Evolutionary conservation across 2,329 filamentous ascomycete genomes (phyloP).

Genomic region (Aureobasidium namibiae): DNA sequence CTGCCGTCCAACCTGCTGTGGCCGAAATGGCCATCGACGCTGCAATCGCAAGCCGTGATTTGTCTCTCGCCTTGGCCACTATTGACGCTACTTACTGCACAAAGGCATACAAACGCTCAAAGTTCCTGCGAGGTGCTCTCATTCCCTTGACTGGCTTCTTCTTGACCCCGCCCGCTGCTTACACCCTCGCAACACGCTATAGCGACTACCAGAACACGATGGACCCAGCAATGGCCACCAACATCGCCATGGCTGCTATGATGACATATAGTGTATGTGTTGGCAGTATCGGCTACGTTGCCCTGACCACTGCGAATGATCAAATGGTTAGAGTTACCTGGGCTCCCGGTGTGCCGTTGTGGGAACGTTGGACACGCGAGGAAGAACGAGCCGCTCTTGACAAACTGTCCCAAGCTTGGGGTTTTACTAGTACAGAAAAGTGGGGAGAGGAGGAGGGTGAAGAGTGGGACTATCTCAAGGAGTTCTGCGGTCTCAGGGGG

Average conservation of each 20-base stretch:
- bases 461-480: conserved; percentile 79
- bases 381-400: conserved; percentile 85
- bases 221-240: conserved; percentile 65
- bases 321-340: conserved; percentile 93
- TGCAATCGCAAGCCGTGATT: conserved; percentile 70
- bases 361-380: conserved; percentile 77
- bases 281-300: conserved; percentile 72
- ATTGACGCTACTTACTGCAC: conserved; percentile 62
- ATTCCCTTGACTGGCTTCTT: conserved; percentile 50
- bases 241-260: conserved; percentile 70
- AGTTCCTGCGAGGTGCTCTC: conserved; percentile 56
- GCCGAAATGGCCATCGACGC: conserved; percentile 68
- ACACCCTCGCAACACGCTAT: conserved; percentile 60
- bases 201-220: conserved; percentile 64
- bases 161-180: conserved; percentile 58
- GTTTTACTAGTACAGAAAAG: conserved; percentile 71
- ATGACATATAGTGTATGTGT: conserved; percentile 77
- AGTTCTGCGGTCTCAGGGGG: conserved; percentile 72
- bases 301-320: conserved; percentile 80
- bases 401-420: conserved; percentile 79
- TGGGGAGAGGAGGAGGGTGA: conserved; percentile 84
- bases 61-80: conserved; percentile 68
- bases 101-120: conserved; percentile 58
- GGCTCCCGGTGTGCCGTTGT: conserved; percentile 71
- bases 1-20: conserved; percentile 62